Evolutionary conservation across 495 filamentous ascomycete species (phyloP).

Genomic region (Entonaema liquescens): DNA sequence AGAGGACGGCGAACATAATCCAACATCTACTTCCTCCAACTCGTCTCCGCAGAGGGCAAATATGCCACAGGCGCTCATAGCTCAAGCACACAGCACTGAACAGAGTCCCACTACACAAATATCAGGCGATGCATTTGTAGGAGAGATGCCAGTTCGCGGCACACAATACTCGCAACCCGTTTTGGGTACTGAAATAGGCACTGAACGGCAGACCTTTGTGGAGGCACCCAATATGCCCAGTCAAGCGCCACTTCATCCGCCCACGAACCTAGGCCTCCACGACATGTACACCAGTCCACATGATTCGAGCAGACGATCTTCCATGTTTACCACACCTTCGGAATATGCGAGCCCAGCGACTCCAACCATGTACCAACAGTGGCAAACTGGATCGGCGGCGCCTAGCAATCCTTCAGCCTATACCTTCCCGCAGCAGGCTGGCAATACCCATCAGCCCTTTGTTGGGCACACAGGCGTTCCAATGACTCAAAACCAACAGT

Average conservation of each 20-base stretch:
- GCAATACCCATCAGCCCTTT: constrained; percentile 35
- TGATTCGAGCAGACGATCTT: constrained; percentile 47
- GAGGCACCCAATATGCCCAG: constrained; percentile 40
- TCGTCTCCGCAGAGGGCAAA: constrained; percentile 41
- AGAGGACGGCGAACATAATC: constrained; percentile 43
- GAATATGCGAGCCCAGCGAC: constrained; percentile 48
- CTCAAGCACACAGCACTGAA: constrained; percentile 34
- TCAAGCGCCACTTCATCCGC: constrained; percentile 37
- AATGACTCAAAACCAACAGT: constrained; percentile 38
- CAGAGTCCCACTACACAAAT: constrained; percentile 48
- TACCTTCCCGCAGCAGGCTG: constrained; percentile 41
- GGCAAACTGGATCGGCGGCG: constrained; percentile 41
- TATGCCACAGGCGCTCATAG: constrained; percentile 41
- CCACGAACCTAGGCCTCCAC: constrained; percentile 43
- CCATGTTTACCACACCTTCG: constrained; percentile 46
- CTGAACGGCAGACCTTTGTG: constrained; percentile 47
- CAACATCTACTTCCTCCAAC: constrained; percentile 34
- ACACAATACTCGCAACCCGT: constrained; percentile 41
- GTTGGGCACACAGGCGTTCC: constrained; percentile 42
- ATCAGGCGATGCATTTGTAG: constrained; percentile 40
- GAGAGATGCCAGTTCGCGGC: constrained; percentile 45
- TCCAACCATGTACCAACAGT: constrained; percentile 45
- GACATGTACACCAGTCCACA: constrained; percentile 51
- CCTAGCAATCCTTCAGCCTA: constrained; percentile 45
- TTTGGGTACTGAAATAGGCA: constrained; percentile 41